Evolutionary conservation across 2,329 filamentous ascomycete species (phyloP).

Genomic region (Nigrospora sphaerica): DNA sequence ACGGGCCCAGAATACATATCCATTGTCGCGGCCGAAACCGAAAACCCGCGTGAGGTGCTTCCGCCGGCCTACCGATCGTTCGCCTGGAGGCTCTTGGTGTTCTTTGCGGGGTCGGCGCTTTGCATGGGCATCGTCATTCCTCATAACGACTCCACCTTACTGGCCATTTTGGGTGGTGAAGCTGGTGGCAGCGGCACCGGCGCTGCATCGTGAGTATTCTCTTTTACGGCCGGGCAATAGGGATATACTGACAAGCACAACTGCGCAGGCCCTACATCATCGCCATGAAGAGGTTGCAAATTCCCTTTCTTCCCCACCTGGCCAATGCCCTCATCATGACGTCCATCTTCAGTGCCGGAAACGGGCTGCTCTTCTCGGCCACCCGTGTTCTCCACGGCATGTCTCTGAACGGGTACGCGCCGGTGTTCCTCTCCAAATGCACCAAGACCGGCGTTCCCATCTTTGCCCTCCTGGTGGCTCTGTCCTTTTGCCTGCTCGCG

Average conservation of each 20-base stretch:
- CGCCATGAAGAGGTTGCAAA: conserved; percentile 26
- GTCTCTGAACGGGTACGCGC: conserved; percentile 6
- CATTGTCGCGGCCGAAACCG: conserved; percentile 62
- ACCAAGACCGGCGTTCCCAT: conserved; percentile 1
- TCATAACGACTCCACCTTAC: conserved; percentile 53
- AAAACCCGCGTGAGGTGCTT: conserved; percentile 56
- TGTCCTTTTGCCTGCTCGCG: conserved; percentile 2
- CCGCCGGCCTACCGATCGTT: conserved; percentile 66
- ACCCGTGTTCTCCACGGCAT: conserved; percentile 6
- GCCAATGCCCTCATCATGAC: conserved; percentile 34
- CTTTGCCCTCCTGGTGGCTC: not conserved
- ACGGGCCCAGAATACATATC: conserved; percentile 62
- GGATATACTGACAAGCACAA: not conserved
- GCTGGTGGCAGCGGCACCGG: conserved; percentile 45
- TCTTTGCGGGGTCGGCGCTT: conserved; percentile 64
- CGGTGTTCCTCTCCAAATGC: conserved; percentile 1
- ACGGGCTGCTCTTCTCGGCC: conserved; percentile 29
- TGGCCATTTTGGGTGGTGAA: conserved; percentile 40
- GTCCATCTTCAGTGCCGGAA: conserved; percentile 32
- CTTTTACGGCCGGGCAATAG: conserved; percentile 20
- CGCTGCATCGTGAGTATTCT: conserved; percentile 34
- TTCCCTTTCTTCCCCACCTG: conserved; percentile 28
- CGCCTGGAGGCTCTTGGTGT: conserved; percentile 63
- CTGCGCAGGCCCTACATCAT: conserved; percentile 20
- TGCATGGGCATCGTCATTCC: conserved; percentile 60